phyloP scores from a whole-genome alignment of 2,329 filamentous ascomycete species.

The Teratosphaeria destructans region DNA sequence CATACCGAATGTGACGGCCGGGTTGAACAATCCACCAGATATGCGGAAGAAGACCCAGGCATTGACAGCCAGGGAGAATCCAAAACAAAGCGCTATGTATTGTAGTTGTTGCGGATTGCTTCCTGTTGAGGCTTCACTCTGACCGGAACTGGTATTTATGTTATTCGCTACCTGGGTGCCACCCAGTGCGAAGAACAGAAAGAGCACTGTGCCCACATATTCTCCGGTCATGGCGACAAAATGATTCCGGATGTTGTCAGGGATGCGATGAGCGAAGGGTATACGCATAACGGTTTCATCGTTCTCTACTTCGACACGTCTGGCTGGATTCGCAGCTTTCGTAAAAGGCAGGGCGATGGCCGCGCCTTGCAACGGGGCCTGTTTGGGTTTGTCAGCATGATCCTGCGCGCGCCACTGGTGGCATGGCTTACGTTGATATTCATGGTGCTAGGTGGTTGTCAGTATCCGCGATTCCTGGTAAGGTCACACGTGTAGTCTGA shows the following conservation, averaged over 20 bases:
- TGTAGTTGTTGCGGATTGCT: slow-evolving; percentile 28
- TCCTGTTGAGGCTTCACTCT: slow-evolving; percentile 15
- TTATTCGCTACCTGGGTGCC: slow-evolving; percentile 38
- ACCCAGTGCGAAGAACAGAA: slow-evolving; percentile 36
- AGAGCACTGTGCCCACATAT: slow-evolving; percentile 35
- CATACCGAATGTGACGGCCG: slow-evolving; percentile 24
- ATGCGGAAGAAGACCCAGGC: slow-evolving; percentile 31
- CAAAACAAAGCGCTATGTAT: slow-evolving; percentile 31
- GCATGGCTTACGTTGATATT: background rate
- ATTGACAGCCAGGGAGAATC: slow-evolving; percentile 32
- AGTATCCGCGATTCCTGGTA: background rate
- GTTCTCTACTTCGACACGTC: slow-evolving; percentile 12
- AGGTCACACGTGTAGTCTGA: background rate
- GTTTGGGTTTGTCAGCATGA: background rate
- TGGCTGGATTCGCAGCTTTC: slow-evolving; percentile 18
- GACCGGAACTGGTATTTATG: slow-evolving; percentile 17
- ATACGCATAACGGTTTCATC: slow-evolving; percentile 16
- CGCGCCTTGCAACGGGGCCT: slow-evolving; percentile 1
- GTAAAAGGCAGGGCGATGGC: slow-evolving; percentile 23
- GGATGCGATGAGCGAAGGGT: slow-evolving; percentile 16
- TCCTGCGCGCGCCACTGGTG: background rate
- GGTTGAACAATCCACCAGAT: slow-evolving; percentile 27
- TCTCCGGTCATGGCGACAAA: slow-evolving; percentile 27
- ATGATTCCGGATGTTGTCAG: slow-evolving; percentile 20
- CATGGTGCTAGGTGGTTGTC: background rate